Evolutionary conservation across 2,329 filamentous ascomycete species (phyloP), one percentile per base, ranked within the genome.

Genomic region (Penicillium digitatum): DNA sequence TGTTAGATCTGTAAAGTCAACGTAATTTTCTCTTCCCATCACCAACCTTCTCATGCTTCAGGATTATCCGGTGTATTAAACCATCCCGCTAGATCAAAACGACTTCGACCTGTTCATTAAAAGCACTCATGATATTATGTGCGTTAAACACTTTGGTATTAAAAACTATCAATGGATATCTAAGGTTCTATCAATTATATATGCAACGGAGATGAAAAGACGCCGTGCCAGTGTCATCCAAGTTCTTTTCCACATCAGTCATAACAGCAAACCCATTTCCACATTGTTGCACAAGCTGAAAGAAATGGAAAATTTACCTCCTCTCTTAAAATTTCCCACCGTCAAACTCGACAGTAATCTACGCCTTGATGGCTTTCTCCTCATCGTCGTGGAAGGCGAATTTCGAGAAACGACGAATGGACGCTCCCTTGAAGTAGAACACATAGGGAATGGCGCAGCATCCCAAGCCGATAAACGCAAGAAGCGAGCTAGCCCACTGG

Each of bases 391-490:
- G 72, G 62, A 89, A 95, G 0, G 90, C 90, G 68, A 84, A 95
- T 71, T 83, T 87, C 66, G 85, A 89, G 55, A 80, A 78, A 52
- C 76, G 78, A 5, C 90, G 80, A 62, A 95, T 95, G 5, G 71
- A 70, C 16, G 85, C 88, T 3, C 90, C 90, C 63, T 83, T 90
- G 66, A 78, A 84, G 79, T 87, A 95, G 74, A 96, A 95, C 26
- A 89, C 72, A 69, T 87, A 95, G 0, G 90, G 90, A 62, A 95
- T 95, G 0, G 79, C 83, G 70, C 90, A 95, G 76, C 90, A 95
- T 0, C 83, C 87, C 6, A 95, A 75, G 16, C 81, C 83, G 62
- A 95, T 79, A 63, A 92, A 92, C 0, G 82, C 89, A 9, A 94
- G 75, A 10, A 94, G 78, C 0, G 81, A 81, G 47, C 83, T 85